Percentiles rank a stretch among this genome's conserved stretches.
Conservation (phyloP, 2,329 filamentous ascomycete species). For the Neoarthrinium moseri region DNA sequence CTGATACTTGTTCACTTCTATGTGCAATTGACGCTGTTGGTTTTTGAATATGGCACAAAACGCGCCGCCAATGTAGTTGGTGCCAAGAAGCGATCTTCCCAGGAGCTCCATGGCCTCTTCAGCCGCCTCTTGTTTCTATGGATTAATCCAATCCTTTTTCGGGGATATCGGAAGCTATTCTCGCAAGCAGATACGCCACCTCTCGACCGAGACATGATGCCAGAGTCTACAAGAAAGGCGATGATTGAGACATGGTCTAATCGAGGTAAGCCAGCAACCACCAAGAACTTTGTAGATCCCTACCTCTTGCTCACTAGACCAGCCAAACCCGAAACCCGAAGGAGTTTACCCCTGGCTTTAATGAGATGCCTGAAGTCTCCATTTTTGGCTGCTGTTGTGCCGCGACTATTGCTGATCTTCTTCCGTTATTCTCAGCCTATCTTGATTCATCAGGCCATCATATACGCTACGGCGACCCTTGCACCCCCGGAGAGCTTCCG, state of each 20-base stretch:
- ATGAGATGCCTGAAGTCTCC: background rate
- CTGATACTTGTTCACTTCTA: background rate
- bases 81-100: background rate
- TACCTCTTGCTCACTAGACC: background rate
- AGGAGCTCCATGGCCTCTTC: background rate
- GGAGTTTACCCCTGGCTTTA: background rate
- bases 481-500: background rate
- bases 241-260: background rate
- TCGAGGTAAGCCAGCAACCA: background rate
- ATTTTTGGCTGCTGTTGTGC: background rate
- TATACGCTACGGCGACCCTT: background rate
- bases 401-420: background rate
- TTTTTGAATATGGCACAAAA: background rate
- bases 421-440: conserved; percentile 2
- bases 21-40: background rate
- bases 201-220: background rate
- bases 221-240: background rate
- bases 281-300: background rate
- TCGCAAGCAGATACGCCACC: background rate
- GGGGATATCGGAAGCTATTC: background rate
- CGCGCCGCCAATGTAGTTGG: background rate
- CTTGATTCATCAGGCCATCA: background rate
- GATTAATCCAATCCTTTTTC: background rate
- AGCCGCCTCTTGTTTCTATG: background rate
- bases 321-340: background rate